Conservation (phyloP, 2,329 filamentous ascomycete species). For the Talaromyces atroroseus region DNA sequence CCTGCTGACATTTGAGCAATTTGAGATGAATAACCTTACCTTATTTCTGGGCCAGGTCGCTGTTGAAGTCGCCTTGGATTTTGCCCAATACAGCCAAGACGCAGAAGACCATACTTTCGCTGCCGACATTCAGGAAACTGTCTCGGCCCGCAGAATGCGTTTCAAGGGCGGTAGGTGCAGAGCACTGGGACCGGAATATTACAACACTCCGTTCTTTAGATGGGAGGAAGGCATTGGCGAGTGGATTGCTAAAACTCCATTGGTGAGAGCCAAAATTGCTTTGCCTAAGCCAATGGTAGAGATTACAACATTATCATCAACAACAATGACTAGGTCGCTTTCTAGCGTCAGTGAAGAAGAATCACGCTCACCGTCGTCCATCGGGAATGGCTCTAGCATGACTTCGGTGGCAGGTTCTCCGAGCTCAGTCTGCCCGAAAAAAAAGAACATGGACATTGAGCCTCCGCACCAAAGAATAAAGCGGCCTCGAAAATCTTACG, state of each 20-base stretch:
- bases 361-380: slow-evolving; percentile 12
- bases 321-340: not conserved
- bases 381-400: slow-evolving; percentile 23
- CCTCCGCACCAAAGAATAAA: not conserved
- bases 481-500: not conserved
- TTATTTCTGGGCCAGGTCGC: slow-evolving; percentile 30
- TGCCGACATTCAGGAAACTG: slow-evolving; percentile 32
- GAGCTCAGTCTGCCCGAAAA: slow-evolving; percentile 11
- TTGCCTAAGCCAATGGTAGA: slow-evolving; percentile 9
- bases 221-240: slow-evolving; percentile 56
- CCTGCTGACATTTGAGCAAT: slow-evolving; percentile 21
- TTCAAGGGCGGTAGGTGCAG: slow-evolving; percentile 9
- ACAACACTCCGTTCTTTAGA: slow-evolving; percentile 32
- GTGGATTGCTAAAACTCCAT: slow-evolving; percentile 50
- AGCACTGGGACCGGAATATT: slow-evolving; percentile 12
- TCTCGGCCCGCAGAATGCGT: slow-evolving; percentile 14
- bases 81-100: slow-evolving; percentile 35
- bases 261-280: slow-evolving; percentile 19
- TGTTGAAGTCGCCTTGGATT: slow-evolving; percentile 36
- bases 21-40: slow-evolving; percentile 20
- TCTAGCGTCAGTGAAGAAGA: slow-evolving; percentile 21
- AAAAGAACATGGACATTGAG: not conserved
- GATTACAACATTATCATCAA: not conserved
- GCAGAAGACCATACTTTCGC: slow-evolving; percentile 37
- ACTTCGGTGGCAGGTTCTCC: slow-evolving; percentile 27